Evolutionary conservation across 148 eudicot species (phyloP).

Genomic region (Persicaria maculosa): DNA sequence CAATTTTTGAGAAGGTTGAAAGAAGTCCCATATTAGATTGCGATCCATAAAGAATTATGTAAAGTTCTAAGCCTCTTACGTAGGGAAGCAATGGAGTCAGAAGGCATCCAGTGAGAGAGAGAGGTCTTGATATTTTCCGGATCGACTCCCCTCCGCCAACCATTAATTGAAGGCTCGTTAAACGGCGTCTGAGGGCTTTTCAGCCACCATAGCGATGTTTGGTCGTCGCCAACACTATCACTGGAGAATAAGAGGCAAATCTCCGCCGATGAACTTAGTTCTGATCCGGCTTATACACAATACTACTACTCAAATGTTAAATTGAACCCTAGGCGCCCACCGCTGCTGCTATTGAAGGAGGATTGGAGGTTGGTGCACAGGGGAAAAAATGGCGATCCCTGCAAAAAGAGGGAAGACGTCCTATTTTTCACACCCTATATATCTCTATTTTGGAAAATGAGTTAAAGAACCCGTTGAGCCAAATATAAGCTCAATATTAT

Average conservation of each 20-base stretch:
- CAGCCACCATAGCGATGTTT: conserved; percentile 21
- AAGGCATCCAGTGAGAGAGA: conserved; percentile 28
- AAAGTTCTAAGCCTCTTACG: conserved; percentile 31
- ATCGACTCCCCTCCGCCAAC: conserved; percentile 87
- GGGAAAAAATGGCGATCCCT: no score
- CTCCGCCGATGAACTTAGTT: conserved; percentile 47
- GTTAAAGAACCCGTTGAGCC: no score
- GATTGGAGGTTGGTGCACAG: conserved; percentile 50
- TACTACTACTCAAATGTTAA: conserved; percentile 55
- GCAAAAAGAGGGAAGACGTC: no score
- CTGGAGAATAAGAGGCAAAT: conserved; percentile 13
- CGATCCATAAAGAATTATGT: conserved; percentile 47
- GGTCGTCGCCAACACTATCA: conserved; percentile 5
- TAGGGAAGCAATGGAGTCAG: conserved; percentile 29
- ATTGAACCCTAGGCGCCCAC: conserved; percentile 55
- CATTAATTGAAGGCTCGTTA: conserved; percentile 40
- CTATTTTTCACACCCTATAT: no score
- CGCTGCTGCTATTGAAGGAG: conserved; percentile 56
- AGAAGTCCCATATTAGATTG: conserved; percentile 36
- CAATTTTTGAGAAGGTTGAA: no score
- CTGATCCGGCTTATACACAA: conserved; percentile 56
- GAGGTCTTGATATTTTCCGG: conserved; percentile 38
- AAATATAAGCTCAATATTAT: no score
- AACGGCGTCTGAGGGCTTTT: conserved; percentile 37
- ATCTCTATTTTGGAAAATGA: no score